Base-by-base conservation (phyloP, 805 yeast species). In the Danielia reshetovae region DNA sequence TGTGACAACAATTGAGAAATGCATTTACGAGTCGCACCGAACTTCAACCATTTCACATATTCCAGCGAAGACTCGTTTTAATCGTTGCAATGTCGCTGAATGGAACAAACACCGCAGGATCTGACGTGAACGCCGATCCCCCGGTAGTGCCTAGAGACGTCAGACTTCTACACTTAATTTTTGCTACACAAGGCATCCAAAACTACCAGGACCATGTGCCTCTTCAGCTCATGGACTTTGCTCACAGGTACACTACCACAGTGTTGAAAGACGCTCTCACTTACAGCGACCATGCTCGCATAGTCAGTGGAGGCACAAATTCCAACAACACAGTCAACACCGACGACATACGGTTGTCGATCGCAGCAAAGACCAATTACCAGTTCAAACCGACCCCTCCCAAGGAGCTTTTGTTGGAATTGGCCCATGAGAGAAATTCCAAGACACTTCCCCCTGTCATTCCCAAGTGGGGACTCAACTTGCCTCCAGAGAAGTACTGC, bases 401-500 rank as follows among this genome's bases (percentile, higher is more conserved):
- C 4, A 93, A 90, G 58, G 97, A 93, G 57, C 66, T 90, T 46
- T 61, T 93, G 44, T 65, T 93, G 59, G 96, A 90, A 60, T 67
- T 93, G 49, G 98, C 98, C 0, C 82, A 81, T 13, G 98, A 94
- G 54, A 71, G 96, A 44, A 93, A 93, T 60, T 81, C 86, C 49
- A 81, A 85, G 54, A 79, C 94, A 0, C 68, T 93, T 34, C 99
- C 99, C 4, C 85, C 93, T 4, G 89, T 93, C 10, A 81, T 89
- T 59, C 89, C 93, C 10, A 75, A 81, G 32, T 88, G 87, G 81
- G 97, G 98, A 8, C 73, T 93, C 25, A 76, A 97, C 45, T 68
- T 94, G 32, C 99, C 99, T 3, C 97, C 98, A 4, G 99, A 93
- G 65, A 93, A 89, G 74, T 89, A 87, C 63, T 89, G 97, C 62